Base-by-base conservation (phyloP, 139 green algal genomes). In the Ettlia oleoabundans region DNA sequence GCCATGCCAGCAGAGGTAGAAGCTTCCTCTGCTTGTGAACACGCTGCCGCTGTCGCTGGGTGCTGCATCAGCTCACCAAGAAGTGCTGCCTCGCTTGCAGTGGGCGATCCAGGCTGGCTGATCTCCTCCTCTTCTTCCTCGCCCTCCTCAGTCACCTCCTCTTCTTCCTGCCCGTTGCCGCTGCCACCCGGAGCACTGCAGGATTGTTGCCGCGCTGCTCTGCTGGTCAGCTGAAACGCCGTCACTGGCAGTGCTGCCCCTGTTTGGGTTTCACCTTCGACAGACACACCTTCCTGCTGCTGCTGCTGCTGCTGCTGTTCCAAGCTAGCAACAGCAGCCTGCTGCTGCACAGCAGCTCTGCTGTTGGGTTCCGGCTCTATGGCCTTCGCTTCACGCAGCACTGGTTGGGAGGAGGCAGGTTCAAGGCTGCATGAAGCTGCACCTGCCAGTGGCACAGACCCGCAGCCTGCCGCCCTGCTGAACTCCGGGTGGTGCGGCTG, bases 41-140 rank as follows among this genome's bases (percentile, higher is more conserved):
- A n/a, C n/a, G 26, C 30, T 3, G 24, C 51, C 8, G 41, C 18
- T 1, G 68, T 40, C 38, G 40, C 68, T 0, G n/a, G 70, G 42
- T 63, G 42, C 70, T 63, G 70, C 70, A 64, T 77, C 43, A 77
- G 43, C 43, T 43, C 70, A 15, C 33, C 33, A 1, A 77, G 70
- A 42, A 77, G 70, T 19, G 70, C 70, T 2, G 70, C 70, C 70
- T 77, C 70, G 43, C 43, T 64, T n/a, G 42, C 70, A 13, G 70
- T 77, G 42, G 70, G 70, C 30, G 70, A 77, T 8, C 43, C 43
- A 18, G 70, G 70, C n/a, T 22, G 55, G 55, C 55, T 65, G 42
- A 26, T 10, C 7, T 71, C 64, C 32, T 53, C 66, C 5, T 73
- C 66, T 42, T 8, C 52, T 2, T 4, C 66, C 43, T 77, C 42